These are phyloP conservation scores for Fusarium palustre DNA, from an alignment of 2,329 filamentous ascomycete species.

Conservation along the genomic window DNA sequence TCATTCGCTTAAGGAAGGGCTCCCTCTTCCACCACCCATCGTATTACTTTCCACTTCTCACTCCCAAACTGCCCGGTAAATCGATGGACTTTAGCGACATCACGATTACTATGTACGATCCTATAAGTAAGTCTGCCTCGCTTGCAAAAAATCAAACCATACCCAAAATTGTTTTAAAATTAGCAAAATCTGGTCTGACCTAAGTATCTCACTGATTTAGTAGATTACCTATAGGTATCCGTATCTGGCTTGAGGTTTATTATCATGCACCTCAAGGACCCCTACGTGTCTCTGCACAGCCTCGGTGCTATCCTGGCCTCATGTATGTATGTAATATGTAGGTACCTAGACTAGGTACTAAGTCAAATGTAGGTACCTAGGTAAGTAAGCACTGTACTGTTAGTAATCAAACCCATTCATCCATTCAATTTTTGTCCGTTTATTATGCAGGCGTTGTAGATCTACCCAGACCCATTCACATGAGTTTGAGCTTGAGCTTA, in stretches of 20 bases:
- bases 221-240: neutral
- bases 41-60: neutral
- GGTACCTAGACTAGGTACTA: no score
- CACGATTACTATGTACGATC: constrained; percentile 20
- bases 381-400: neutral
- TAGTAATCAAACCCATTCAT: neutral
- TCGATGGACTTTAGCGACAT: constrained; percentile 21
- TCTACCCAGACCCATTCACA: constrained; percentile 20
- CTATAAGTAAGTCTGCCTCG: constrained; percentile 17
- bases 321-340: neutral
- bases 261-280: neutral
- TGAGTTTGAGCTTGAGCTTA: constrained; percentile 2
- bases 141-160: constrained; percentile 21
- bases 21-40: neutral
- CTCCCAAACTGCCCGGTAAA: neutral
- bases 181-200: constrained; percentile 25
- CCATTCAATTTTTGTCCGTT: constrained; percentile 10
- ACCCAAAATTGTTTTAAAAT: constrained; percentile 38
- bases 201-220: neutral
- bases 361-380: no score
- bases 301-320: constrained; percentile 33
- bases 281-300: constrained; percentile 46
- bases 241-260: neutral
- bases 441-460: constrained; percentile 13
- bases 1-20: neutral